Evolutionary conservation across 495 filamentous ascomycete genomes (phyloP).

Genomic region (Penicillium steckii): DNA sequence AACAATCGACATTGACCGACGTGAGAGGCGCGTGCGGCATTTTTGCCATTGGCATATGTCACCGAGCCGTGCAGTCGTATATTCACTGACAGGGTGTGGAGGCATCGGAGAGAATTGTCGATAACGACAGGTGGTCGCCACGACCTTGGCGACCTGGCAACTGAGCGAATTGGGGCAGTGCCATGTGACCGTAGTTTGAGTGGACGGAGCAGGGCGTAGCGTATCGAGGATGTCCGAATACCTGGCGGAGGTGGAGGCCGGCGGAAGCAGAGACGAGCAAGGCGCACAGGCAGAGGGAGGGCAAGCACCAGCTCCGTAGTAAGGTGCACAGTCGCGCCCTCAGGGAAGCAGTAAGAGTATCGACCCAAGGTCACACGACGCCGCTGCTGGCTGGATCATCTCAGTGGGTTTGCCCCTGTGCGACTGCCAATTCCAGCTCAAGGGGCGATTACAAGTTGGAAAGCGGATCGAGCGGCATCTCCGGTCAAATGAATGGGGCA

Average conservation of each 20-base stretch:
- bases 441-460: slow-evolving; percentile 13
- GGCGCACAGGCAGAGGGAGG: slow-evolving; percentile 1
- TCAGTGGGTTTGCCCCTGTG: slow-evolving; percentile 17
- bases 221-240: neutral
- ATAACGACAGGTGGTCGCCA: slow-evolving; percentile 2
- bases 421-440: slow-evolving; percentile 10
- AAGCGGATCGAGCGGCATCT: slow-evolving; percentile 20
- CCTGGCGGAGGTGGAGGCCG: slow-evolving; percentile 4
- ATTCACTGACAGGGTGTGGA: slow-evolving; percentile 1
- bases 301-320: slow-evolving; percentile 12
- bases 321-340: slow-evolving; percentile 2
- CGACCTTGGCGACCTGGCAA: neutral
- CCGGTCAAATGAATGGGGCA: slow-evolving; percentile 17
- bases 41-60: slow-evolving; percentile 1
- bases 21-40: neutral
- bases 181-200: slow-evolving; percentile 2
- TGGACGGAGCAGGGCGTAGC: slow-evolving; percentile 8
- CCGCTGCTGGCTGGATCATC: slow-evolving; percentile 12
- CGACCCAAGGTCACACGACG: slow-evolving; percentile 9
- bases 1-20: neutral
- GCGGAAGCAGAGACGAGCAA: slow-evolving; percentile 9
- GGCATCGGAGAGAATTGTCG: neutral
- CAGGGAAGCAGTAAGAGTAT: slow-evolving; percentile 13
- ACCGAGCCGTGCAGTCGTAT: neutral
- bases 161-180: slow-evolving; percentile 1